phyloP scores from a whole-genome alignment of 805 yeast genomes.

The Saturnispora sekii region DNA sequence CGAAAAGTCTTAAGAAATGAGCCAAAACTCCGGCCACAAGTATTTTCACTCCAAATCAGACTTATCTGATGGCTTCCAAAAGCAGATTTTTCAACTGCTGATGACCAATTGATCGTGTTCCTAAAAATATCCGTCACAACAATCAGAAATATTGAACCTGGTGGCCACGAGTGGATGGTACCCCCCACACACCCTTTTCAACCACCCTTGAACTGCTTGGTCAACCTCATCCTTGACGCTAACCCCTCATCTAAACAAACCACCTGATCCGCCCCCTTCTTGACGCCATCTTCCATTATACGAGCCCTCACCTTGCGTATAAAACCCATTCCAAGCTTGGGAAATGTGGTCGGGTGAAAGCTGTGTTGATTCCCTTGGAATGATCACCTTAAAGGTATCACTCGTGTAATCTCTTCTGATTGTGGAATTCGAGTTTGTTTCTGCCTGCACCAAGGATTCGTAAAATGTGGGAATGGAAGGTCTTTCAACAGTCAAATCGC shows the following conservation, averaged over 20 bases:
- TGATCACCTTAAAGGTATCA: conserved; percentile 14
- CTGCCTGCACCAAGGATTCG: conserved; percentile 7
- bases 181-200: too few species aligned
- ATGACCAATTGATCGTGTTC: too few species aligned
- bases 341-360: conserved; percentile 74
- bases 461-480: conserved; percentile 18
- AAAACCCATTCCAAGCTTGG: conserved; percentile 80
- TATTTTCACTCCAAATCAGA: too few species aligned
- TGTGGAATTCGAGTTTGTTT: conserved; percentile 3
- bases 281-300: conserved; percentile 56
- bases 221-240: too few species aligned
- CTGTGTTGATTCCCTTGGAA: conserved; percentile 39
- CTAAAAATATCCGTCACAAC: too few species aligned
- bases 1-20: too few species aligned
- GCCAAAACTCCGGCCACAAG: too few species aligned
- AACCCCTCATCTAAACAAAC: conserved; percentile 51
- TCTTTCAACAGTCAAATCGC: conserved; percentile 25
- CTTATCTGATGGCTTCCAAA: too few species aligned
- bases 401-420: conserved; percentile 10
- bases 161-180: too few species aligned
- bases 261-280: conserved; percentile 65
- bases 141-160: too few species aligned
- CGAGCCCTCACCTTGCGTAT: conserved; percentile 53
- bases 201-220: background rate
- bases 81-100: too few species aligned